phyloP scores from a whole-genome alignment of 2,329 filamentous ascomycete genomes.

The Elsinoe ampelina region DNA sequence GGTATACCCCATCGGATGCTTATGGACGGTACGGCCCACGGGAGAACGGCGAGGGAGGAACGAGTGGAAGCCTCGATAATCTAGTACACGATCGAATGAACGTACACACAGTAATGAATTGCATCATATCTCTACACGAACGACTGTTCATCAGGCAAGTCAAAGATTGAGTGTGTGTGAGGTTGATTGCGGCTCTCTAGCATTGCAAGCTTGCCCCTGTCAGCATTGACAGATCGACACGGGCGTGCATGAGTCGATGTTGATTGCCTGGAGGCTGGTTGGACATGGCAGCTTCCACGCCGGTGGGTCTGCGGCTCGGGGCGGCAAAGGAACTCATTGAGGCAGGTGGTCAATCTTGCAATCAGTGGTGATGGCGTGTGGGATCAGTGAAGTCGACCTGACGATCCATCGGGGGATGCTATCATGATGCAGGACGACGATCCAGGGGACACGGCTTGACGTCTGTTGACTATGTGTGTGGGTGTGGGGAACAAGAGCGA shows the following conservation, averaged over 20 bases:
- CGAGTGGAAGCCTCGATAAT: neutral
- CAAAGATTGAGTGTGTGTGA: neutral
- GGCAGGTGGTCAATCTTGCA: conserved; percentile 4
- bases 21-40: neutral
- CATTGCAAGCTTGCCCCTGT: neutral
- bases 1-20: conserved; percentile 4
- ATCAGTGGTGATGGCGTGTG: neutral
- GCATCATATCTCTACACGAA: neutral
- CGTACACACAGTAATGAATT: neutral
- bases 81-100: neutral
- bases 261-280: no score
- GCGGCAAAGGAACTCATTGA: neutral
- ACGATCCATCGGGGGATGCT: neutral
- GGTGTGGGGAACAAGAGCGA: neutral
- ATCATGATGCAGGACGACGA: neutral
- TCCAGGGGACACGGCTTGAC: neutral
- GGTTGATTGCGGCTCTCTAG: neutral
- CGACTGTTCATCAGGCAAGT: neutral
- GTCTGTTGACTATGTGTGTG: neutral
- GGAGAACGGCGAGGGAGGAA: neutral
- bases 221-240: neutral
- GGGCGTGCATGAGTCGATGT: neutral
- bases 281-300: neutral
- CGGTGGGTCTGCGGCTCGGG: conserved; percentile 8
- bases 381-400: neutral